These are phyloP conservation scores for Cerioporus squamosus DNA, from an alignment of 1,284 basidiomycete genomes.

Conservation along the genomic window DNA sequence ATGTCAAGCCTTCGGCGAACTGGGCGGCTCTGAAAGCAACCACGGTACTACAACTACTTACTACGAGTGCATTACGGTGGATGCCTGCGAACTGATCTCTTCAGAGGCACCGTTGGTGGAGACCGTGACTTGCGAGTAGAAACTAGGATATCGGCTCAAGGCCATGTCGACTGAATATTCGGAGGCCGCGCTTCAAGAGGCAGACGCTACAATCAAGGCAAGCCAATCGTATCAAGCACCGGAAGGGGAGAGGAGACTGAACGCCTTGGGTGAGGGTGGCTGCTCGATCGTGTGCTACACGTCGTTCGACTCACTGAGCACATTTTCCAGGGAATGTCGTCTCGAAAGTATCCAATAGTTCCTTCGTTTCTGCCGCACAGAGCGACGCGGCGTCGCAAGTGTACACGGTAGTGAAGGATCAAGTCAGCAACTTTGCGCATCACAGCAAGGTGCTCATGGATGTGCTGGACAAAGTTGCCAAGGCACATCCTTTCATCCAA, in stretches of 20 bases:
- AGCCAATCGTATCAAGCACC: background rate
- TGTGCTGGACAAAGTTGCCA: conserved; percentile 8
- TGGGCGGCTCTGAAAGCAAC: too few species aligned
- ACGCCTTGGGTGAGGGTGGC: background rate
- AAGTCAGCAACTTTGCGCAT: conserved; percentile 6
- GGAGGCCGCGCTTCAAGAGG: background rate
- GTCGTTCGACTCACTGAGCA: too few species aligned
- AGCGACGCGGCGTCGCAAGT: background rate
- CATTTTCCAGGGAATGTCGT: background rate
- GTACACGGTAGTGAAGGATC: conserved; percentile 1
- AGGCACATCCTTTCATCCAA: conserved; percentile 3
- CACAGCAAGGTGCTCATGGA: conserved; percentile 2
- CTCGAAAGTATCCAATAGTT: background rate
- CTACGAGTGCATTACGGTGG: too few species aligned
- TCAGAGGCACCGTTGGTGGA: too few species aligned
- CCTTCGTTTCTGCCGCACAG: background rate
- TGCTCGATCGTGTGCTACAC: too few species aligned
- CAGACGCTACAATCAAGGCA: background rate
- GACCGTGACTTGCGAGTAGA: too few species aligned
- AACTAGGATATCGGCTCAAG: too few species aligned
- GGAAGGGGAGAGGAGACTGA: background rate
- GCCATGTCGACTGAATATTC: background rate
- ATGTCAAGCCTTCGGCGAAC: too few species aligned
- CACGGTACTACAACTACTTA: too few species aligned
- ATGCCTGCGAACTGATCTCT: too few species aligned